Conservation (phyloP, 139 green algal genomes). For the Limnomonas spitsbergensis region DNA sequence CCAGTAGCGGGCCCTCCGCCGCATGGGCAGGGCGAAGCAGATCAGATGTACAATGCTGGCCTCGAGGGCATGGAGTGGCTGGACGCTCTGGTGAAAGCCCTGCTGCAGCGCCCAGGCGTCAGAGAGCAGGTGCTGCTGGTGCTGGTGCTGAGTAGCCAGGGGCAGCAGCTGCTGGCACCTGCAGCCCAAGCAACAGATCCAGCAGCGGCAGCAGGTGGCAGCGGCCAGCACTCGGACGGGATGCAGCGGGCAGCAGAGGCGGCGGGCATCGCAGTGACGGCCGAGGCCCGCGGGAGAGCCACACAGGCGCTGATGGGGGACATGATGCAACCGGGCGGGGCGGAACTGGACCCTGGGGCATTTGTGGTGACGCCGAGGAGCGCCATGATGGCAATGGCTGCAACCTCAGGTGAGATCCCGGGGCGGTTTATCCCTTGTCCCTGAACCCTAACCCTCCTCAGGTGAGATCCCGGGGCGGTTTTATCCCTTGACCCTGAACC, state of each 20-base stretch:
- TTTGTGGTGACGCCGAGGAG: background rate
- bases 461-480: no score
- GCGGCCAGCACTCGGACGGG: background rate
- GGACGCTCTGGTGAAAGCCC: background rate
- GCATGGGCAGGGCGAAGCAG: no score
- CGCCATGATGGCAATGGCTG: background rate
- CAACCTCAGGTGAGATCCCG: background rate
- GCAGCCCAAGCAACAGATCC: no score
- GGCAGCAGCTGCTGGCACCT: background rate
- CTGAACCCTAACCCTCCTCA: no score
- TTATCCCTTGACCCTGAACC: no score
- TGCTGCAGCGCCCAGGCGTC: background rate
- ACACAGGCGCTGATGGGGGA: background rate
- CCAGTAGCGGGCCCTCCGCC: no score
- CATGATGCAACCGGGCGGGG: background rate
- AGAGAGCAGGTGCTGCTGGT: background rate
- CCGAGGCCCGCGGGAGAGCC: background rate
- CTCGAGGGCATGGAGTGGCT: background rate
- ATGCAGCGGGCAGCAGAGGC: slow-evolving; percentile 1
- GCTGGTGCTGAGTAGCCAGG: background rate
- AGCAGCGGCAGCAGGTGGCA: background rate
- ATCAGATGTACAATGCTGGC: no score
- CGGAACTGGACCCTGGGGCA: background rate
- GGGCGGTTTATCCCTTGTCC: no score
- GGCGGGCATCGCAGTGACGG: background rate